phyloP scores from a whole-genome alignment of 78 protist species.

The Dictyostelium capitatum region DNA sequence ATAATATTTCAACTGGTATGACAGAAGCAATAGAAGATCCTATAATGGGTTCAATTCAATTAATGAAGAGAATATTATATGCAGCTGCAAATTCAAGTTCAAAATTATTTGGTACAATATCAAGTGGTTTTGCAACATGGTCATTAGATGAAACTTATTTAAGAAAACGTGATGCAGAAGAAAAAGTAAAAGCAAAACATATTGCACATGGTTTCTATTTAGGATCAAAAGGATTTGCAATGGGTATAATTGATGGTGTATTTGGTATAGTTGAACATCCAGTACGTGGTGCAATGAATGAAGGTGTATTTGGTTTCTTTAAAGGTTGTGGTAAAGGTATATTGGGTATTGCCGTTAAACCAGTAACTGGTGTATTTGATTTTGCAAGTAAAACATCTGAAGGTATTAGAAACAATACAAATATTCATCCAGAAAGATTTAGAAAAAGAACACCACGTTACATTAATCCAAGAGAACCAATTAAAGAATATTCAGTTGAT shows the following conservation, averaged over 20 bases:
- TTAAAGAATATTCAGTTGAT: constrained; percentile 41
- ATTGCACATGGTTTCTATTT: constrained; percentile 60
- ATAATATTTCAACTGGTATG: constrained; percentile 74
- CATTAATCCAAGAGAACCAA: constrained; percentile 73
- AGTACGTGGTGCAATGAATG: constrained; percentile 84
- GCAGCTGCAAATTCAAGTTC: constrained; percentile 73
- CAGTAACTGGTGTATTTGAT: constrained; percentile 89
- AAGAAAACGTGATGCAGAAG: constrained; percentile 60
- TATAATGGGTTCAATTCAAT: constrained; percentile 52
- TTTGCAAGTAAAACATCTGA: constrained; percentile 81
- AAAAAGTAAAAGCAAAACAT: constrained; percentile 61
- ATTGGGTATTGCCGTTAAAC: constrained; percentile 85
- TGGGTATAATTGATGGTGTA: constrained; percentile 72
- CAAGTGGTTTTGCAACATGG: constrained; percentile 78
- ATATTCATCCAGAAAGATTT: constrained; percentile 62
- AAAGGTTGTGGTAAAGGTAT: constrained; percentile 91
- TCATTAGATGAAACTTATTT: constrained; percentile 67
- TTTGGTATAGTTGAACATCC: constrained; percentile 84
- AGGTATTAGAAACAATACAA: constrained; percentile 87
- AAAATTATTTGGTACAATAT: constrained; percentile 72
- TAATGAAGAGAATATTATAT: constrained; percentile 75
- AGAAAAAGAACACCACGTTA: constrained; percentile 49
- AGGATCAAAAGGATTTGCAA: constrained; percentile 54
- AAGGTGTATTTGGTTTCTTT: constrained; percentile 80
- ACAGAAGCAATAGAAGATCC: constrained; percentile 78